Evolutionary conservation across 176 grass and related monocot genomes (phyloP).

Genomic region (Echinochloa phyllopogon): DNA sequence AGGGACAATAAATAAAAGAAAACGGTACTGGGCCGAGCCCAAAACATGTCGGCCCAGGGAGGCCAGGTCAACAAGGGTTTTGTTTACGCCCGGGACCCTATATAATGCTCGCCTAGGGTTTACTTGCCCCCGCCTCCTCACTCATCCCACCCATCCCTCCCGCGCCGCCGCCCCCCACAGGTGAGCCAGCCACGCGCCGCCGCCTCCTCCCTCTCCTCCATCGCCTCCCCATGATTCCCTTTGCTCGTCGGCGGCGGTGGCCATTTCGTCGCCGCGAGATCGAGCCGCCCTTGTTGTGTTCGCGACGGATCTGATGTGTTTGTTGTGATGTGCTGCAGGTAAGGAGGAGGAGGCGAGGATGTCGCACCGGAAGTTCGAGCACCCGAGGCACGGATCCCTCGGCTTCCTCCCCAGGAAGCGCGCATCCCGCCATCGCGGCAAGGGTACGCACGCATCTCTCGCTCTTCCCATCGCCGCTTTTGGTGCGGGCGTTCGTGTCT

Average conservation of each 20-base stretch:
- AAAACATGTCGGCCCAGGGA: background rate
- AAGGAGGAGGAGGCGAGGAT: slow-evolving; percentile 56
- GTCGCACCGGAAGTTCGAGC: slow-evolving; percentile 98
- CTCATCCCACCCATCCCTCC: background rate
- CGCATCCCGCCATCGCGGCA: slow-evolving; percentile 80
- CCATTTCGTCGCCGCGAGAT: background rate
- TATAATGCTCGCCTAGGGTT: slow-evolving; percentile 50
- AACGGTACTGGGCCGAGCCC: background rate
- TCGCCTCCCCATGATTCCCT: background rate
- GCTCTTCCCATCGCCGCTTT: no score
- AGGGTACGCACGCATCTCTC: slow-evolving; percentile 51
- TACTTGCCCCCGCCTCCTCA: slow-evolving; percentile 26
- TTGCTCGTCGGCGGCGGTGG: background rate
- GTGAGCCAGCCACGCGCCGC: background rate
- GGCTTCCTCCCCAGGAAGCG: slow-evolving; percentile 97
- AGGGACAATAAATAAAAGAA: background rate
- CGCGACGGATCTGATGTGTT: slow-evolving; percentile 30
- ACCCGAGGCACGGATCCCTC: slow-evolving; percentile 95
- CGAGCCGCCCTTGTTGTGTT: no score
- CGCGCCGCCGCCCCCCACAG: slow-evolving; percentile 26
- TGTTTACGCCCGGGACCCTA: background rate
- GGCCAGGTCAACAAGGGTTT: background rate
- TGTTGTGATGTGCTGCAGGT: slow-evolving; percentile 26
- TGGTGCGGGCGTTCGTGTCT: background rate
- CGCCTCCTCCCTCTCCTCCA: background rate